Percentiles rank a stretch among this genome's conserved stretches.
These are phyloP conservation scores for Austroboletus festivus DNA, from an alignment of 768 basidiomycete species.

Conservation along the genomic window DNA sequence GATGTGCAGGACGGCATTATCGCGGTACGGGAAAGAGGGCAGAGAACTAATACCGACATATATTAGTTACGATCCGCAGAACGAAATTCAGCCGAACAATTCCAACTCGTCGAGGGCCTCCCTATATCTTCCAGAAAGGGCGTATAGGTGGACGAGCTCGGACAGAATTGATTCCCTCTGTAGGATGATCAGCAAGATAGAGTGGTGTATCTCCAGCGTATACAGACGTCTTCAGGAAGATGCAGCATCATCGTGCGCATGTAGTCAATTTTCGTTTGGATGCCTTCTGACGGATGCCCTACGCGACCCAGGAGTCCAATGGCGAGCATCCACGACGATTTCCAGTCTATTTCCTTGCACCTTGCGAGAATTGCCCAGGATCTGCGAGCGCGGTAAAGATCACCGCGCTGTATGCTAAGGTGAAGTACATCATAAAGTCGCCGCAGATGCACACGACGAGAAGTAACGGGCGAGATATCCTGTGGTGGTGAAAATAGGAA, in stretches of 20 bases:
- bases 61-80: neutral
- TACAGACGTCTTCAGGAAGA: constrained; percentile 58
- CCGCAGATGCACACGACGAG: constrained; percentile 69
- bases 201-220: neutral
- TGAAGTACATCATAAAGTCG: constrained; percentile 74
- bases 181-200: constrained; percentile 12
- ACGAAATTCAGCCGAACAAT: constrained; percentile 48
- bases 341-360: constrained; percentile 80
- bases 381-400: constrained; percentile 58
- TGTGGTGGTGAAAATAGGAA: constrained; percentile 66
- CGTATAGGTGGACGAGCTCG: constrained; percentile 69
- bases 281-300: constrained; percentile 25
- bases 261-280: constrained; percentile 49
- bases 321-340: constrained; percentile 65
- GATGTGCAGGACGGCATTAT: constrained; percentile 73
- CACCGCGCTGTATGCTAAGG: constrained; percentile 63
- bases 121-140: constrained; percentile 52
- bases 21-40: constrained; percentile 83
- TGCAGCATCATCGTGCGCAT: constrained; percentile 71
- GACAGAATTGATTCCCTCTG: constrained; percentile 75
- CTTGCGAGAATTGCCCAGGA: constrained; percentile 74
- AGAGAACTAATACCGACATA: constrained; percentile 55
- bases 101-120: constrained; percentile 85
- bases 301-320: constrained; percentile 49
- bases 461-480: constrained; percentile 45